These are phyloP conservation scores for Camellia oleifera DNA, from an alignment of 179 eudicot species.

Conservation along the genomic window DNA sequence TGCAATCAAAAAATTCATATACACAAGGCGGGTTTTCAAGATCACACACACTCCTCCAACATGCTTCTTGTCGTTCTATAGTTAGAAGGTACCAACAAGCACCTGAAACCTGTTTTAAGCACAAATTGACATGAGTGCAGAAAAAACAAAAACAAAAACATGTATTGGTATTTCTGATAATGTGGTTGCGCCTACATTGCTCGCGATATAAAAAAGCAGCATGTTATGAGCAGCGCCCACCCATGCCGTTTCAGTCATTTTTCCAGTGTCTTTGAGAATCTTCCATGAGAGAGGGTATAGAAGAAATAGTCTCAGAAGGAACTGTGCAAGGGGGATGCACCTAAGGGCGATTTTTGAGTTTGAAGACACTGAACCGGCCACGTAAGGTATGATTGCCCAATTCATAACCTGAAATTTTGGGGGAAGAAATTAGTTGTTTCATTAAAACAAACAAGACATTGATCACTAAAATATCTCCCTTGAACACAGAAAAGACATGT, in stretches of 20 bases:
- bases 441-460: background rate
- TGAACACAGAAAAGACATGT: too few relatives aligned
- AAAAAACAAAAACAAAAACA: background rate
- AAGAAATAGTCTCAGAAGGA: constrained; percentile 47
- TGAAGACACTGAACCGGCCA: constrained; percentile 40
- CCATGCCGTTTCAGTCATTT: constrained; percentile 80
- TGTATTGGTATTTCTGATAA: background rate
- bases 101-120: constrained; percentile 39
- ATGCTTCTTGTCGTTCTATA: constrained; percentile 61
- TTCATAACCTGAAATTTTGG: constrained; percentile 38
- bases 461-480: background rate
- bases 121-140: too few relatives aligned
- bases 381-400: constrained; percentile 51
- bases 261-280: constrained; percentile 64
- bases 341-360: constrained; percentile 48
- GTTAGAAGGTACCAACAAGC: constrained; percentile 69
- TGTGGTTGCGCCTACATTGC: constrained; percentile 45
- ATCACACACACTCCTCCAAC: constrained; percentile 56
- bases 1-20: constrained; percentile 49
- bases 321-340: constrained; percentile 50
- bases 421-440: background rate
- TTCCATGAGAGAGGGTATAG: constrained; percentile 58
- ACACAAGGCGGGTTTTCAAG: constrained; percentile 40
- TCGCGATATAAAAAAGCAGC: constrained; percentile 62
- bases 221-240: constrained; percentile 75